Evolutionary conservation across 805 yeast genomes (phyloP), one percentile per base, ranked within the genome.

Genomic region (Candida oleophila): DNA sequence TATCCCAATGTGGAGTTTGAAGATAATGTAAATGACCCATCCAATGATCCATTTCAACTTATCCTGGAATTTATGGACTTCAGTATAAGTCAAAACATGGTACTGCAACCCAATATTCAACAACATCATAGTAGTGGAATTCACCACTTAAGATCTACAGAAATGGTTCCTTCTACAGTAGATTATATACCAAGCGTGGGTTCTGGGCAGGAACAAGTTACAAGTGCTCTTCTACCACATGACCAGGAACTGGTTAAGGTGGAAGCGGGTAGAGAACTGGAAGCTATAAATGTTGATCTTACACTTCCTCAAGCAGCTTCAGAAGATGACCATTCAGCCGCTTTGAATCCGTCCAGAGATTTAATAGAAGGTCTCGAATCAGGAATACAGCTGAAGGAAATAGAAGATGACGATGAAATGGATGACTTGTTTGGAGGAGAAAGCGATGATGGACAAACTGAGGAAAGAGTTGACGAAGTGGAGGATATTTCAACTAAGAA

Each of bases 11-110:
- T 7, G 5, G 30, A 25, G 11, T 25, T 25, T 25, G 18, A 16
- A 3, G 30, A 38, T 34, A 4, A 8, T n/a, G 9, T 38, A 8
- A 32, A 36, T 9, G 28, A 25, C 11, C 9, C 11, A 11, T 25
- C 42, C 18, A 8, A 41, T 4, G 68, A 68, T 44, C 74, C 75
- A 2, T 33, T 69, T n/a, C 48, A 51, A 16, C 56, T 72, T 21
- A 63, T 72, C 3, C 59, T 69, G 2, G 71, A 66, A 12, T 66
- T 69, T 44, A 55, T 71, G 22, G 73, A 68, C 43, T 65, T 64
- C 48, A 59, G 55, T 34, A 66, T 68, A 14, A 42, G 62, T 4
- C 47, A 53, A 18, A 56, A 59, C 40, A 55, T 18, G 22, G 22
- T 20, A 7, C 5, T 25, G 30, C 30, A 25, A 7, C 30, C 30